These are phyloP conservation scores for Sporobolomyces pararoseus DNA, from an alignment of 768 basidiomycete species.

Conservation along the genomic window DNA sequence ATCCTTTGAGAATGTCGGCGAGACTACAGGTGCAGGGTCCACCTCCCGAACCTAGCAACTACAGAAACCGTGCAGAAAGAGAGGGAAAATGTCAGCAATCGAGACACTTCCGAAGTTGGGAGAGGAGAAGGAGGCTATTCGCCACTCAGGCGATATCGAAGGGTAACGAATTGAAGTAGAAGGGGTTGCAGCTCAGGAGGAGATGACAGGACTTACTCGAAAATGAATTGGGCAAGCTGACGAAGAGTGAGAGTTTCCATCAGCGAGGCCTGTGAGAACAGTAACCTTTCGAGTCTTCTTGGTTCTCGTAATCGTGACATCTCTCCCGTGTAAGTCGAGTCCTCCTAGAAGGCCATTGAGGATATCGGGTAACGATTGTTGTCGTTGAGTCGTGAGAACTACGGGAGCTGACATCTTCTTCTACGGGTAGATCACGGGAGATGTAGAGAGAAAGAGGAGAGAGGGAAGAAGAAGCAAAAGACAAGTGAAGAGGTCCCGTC, in stretches of 20 bases:
- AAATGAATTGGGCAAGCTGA: slow-evolving; percentile 2
- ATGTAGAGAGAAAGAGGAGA: no score
- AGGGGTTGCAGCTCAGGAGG: not conserved
- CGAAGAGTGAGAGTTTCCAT: not conserved
- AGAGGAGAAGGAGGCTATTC: not conserved
- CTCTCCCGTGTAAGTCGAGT: not conserved
- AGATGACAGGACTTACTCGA: not conserved
- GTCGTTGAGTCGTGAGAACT: not conserved
- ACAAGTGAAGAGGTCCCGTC: no score
- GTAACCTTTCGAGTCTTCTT: not conserved
- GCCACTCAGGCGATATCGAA: not conserved
- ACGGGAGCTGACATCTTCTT: not conserved
- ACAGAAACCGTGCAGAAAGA: no score
- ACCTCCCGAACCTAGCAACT: not conserved
- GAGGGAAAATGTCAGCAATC: no score
- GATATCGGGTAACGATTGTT: no score
- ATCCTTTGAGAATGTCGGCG: not conserved
- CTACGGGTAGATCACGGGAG: no score
- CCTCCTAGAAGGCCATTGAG: not conserved
- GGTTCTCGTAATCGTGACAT: no score
- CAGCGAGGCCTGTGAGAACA: not conserved
- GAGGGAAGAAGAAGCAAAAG: no score
- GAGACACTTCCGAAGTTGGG: no score
- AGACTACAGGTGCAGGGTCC: not conserved
- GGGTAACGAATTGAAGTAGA: not conserved